These are phyloP conservation scores for Globisporangium apiculatum DNA, from an alignment of 352 stramenopile species.

Conservation along the genomic window DNA sequence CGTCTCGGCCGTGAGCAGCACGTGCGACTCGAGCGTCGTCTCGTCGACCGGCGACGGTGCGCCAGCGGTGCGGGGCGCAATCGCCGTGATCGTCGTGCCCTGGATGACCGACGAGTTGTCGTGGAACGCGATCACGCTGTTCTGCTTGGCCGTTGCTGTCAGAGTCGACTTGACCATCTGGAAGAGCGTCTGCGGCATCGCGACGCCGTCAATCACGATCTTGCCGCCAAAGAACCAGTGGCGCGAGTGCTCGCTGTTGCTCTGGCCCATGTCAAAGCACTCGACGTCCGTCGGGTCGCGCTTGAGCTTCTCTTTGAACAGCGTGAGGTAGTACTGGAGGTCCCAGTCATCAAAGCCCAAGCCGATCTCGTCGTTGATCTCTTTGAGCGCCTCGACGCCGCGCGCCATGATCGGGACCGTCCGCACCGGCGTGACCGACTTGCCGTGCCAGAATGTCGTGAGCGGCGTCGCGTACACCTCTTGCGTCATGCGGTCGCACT, in stretches of 20 bases:
- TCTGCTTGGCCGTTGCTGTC: conserved; percentile 84
- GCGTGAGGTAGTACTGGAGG: conserved; percentile 96
- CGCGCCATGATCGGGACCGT: conserved; percentile 94
- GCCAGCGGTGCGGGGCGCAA: conserved; percentile 61
- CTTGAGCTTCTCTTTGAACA: conserved; percentile 96
- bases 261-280: conserved; percentile 99
- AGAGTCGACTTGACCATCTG: conserved; percentile 98
- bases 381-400: conserved; percentile 91
- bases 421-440: conserved; percentile 77
- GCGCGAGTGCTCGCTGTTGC: conserved; percentile 98
- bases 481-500: conserved; percentile 98
- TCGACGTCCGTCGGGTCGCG: conserved; percentile 99
- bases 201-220: conserved; percentile 96
- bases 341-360: conserved; percentile 99
- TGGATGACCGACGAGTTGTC: conserved; percentile 98
- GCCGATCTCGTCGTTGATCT: conserved; percentile 93
- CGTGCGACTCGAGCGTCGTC: conserved; percentile 85
- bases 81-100: conserved; percentile 86
- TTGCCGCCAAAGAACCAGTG: conserved; percentile 99
- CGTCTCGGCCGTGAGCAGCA: conserved; percentile 97
- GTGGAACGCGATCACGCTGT: conserved; percentile 98
- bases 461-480: conserved; percentile 90
- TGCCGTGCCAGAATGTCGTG: conserved; percentile 85
- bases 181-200: conserved; percentile 97
- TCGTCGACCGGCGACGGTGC: conserved; percentile 63